Evolutionary conservation across 495 filamentous ascomycete genomes (phyloP).

Genomic region (Neurospora sp.): DNA sequence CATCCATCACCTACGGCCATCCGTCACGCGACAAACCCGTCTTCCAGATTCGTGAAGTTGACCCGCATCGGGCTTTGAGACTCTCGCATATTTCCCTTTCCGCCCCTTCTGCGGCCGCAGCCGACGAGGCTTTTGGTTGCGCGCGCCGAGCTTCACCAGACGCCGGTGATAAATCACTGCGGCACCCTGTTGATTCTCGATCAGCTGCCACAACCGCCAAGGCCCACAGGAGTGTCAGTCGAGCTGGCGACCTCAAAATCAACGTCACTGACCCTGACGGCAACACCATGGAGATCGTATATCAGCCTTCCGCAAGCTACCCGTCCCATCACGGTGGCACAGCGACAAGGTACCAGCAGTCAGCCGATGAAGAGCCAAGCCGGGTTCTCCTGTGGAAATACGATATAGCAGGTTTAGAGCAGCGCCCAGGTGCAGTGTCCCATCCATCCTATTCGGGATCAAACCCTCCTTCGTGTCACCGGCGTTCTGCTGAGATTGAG

Average conservation of each 20-base stretch:
- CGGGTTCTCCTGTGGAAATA: conserved; percentile 43
- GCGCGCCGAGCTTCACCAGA: conserved; percentile 32
- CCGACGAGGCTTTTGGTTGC: conserved; percentile 33
- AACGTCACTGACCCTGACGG: conserved; percentile 39
- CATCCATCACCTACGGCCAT: conserved; percentile 23
- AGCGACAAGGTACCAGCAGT: conserved; percentile 21
- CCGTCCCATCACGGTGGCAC: conserved; percentile 23
- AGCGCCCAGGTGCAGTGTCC: not conserved
- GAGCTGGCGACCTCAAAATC: conserved; percentile 24
- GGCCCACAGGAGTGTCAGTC: conserved; percentile 5
- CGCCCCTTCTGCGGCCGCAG: conserved; percentile 28
- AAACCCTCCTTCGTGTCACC: not conserved
- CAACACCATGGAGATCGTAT: conserved; percentile 41
- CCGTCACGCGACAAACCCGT: conserved; percentile 14
- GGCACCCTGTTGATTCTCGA: conserved; percentile 11
- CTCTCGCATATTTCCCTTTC: conserved; percentile 31
- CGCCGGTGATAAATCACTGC: conserved; percentile 5
- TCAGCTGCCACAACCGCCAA: conserved; percentile 11
- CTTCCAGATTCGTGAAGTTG: conserved; percentile 31
- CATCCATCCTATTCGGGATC: not conserved
- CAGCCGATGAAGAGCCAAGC: conserved; percentile 31
- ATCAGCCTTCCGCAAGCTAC: conserved; percentile 21
- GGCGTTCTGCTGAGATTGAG: not conserved
- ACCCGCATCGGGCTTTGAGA: conserved; percentile 15
- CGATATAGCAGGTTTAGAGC: conserved; percentile 25